phyloP scores from a whole-genome alignment of 1,139 yeast species.

The Sugiyamaella castrensis region DNA sequence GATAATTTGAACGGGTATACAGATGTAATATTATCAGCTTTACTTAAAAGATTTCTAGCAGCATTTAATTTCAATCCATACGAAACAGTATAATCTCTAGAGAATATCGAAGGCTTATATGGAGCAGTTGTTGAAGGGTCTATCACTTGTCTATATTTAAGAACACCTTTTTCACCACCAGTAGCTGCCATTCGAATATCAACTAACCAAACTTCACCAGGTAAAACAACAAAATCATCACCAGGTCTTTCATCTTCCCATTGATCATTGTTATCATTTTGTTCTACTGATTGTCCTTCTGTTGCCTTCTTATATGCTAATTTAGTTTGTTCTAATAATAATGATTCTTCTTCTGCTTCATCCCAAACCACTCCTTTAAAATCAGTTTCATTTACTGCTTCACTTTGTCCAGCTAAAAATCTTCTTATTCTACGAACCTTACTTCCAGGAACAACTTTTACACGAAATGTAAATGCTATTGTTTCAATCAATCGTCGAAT shows the following conservation, averaged over 20 bases:
- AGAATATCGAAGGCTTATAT: constrained; percentile 60
- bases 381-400: constrained; percentile 85
- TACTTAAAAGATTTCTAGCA: constrained; percentile 66
- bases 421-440: constrained; percentile 88
- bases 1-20: constrained; percentile 87
- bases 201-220: constrained; percentile 85
- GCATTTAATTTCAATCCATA: constrained; percentile 75
- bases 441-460: constrained; percentile 87
- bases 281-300: neutral
- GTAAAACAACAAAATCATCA: constrained; percentile 57
- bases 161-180: constrained; percentile 33
- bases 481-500: constrained; percentile 76
- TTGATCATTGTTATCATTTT: constrained; percentile 17
- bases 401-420: constrained; percentile 93
- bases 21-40: constrained; percentile 68
- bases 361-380: constrained; percentile 93
- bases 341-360: constrained; percentile 72
- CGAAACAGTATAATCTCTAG: constrained; percentile 79
- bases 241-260: constrained; percentile 22
- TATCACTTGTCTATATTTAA: constrained; percentile 30
- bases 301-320: constrained; percentile 15
- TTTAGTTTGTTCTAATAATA: constrained; percentile 41
- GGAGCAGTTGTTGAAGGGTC: constrained; percentile 29
- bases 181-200: constrained; percentile 81
- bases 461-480: constrained; percentile 75